phyloP scores from a whole-genome alignment of 352 stramenopile genomes.

The Globisporangium polare region DNA sequence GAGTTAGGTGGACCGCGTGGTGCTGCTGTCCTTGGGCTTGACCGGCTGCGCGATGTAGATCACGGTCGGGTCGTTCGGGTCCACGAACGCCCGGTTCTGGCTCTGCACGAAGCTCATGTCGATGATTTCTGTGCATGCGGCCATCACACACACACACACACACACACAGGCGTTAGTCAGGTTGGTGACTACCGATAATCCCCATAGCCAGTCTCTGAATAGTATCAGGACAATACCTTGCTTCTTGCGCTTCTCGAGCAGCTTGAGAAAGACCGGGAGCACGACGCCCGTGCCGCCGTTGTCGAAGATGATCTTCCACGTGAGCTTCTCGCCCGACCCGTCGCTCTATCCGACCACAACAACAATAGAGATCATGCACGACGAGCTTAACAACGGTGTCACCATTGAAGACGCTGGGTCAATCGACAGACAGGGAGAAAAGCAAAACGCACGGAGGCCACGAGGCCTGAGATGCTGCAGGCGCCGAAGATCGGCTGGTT shows the following conservation, averaged over 20 bases:
- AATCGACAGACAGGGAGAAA: neutral
- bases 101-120: conserved; percentile 71
- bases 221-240: no score
- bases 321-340: conserved; percentile 23
- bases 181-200: neutral
- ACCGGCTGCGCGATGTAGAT: conserved; percentile 81
- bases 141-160: neutral
- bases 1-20: conserved; percentile 12
- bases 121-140: conserved; percentile 38
- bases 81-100: conserved; percentile 82
- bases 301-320: conserved; percentile 84
- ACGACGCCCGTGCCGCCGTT: conserved; percentile 82
- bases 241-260: conserved; percentile 79
- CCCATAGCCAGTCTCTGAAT: no score
- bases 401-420: neutral
- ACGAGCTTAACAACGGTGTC: neutral
- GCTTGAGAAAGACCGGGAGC: conserved; percentile 74
- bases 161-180: neutral
- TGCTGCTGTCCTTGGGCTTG: conserved; percentile 19
- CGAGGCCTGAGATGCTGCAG: conserved; percentile 81
- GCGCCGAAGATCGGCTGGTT: conserved; percentile 89
- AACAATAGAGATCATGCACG: neutral
- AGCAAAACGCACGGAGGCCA: conserved; percentile 35
- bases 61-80: conserved; percentile 82
- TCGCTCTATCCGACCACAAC: conserved; percentile 1